Evolutionary conservation across 139 green algal genomes (phyloP), one percentile per base, ranked within the genome.

Genomic region (Haematococcus lacustris): DNA sequence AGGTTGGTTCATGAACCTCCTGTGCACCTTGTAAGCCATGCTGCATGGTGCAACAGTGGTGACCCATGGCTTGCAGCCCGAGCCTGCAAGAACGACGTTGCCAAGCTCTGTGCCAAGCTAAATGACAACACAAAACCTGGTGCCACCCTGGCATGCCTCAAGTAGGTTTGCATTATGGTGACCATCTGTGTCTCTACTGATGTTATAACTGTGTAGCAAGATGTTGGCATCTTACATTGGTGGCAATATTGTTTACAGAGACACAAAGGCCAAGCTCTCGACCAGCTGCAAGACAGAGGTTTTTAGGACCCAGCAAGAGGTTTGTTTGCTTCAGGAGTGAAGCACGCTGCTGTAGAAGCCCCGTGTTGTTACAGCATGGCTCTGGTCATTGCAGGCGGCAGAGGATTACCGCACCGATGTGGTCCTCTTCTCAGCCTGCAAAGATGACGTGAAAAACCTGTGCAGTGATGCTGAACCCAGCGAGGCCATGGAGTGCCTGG

Each of bases 401-500:
- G 78, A 91, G 73, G 87, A 94, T 76, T 93, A 86, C 70, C 65
- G 84, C 3, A 40, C 76, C 0, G 88, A 96, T 60, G 80, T 86
- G 32, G 78, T 87, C 71, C 78, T 93, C 64, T 84, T 78, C 53
- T 69, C 43, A 0, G 73, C 72, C 3, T 93, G 88, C 81, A 72
- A 80, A 33, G 71, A 68, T 6, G 85, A 90, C 57, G 84, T 80
- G 0, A 51, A 75, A 0, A 73, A 80, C 47, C 69, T 88, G 9
- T 92, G 88, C 73, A n/a, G 32, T 21, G 82, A 89, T 47, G 80
- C 82, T 3, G 85, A 93, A 38, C 34, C 71, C 7, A 83, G 86
- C 25, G 66, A 88, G 17, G n/a, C n/a, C n/a, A n/a, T n/a, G n/a
- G 82, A 88, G 33, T 95, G 90, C 82, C 74, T 95, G 85, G 88